A percentile compares a stretch with the other conserved stretches of the same genome.
These are phyloP conservation scores for Waltiozyma sp. DNA, from an alignment of 1,139 yeast species.

Conservation along the genomic window DNA sequence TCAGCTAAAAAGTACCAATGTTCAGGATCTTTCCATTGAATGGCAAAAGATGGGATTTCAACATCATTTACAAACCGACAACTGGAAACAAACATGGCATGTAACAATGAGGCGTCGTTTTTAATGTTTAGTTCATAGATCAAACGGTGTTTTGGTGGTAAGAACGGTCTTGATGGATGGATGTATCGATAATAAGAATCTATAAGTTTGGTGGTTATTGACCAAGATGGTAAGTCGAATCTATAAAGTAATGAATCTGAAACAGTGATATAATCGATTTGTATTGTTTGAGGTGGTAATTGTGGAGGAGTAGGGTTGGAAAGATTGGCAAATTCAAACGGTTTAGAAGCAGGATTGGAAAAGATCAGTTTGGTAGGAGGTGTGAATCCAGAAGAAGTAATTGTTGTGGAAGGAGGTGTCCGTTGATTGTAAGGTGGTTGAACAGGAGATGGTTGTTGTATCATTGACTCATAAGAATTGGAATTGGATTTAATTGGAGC, in stretches of 20 bases:
- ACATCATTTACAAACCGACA: constrained; percentile 24
- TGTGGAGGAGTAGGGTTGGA: no score
- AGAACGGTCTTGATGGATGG: constrained; percentile 34
- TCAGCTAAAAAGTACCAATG: constrained; percentile 31
- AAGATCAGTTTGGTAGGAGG: not conserved
- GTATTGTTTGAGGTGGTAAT: no score
- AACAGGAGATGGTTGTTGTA: no score
- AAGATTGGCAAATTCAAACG: not conserved
- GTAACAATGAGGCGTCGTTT: constrained; percentile 32
- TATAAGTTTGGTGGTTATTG: constrained; percentile 26
- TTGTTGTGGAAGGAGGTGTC: not conserved
- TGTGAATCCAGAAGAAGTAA: not conserved
- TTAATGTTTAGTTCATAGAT: constrained; percentile 24
- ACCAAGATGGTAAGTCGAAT: constrained; percentile 35
- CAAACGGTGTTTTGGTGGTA: constrained; percentile 32
- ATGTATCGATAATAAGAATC: constrained; percentile 38
- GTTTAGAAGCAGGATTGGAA: constrained; percentile 4
- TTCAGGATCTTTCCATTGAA: constrained; percentile 23
- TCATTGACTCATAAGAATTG: no score
- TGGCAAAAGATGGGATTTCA: constrained; percentile 19
- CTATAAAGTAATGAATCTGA: constrained; percentile 20
- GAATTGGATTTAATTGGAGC: no score
- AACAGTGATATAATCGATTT: constrained; percentile 10
- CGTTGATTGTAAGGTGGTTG: no score
- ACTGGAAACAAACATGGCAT: constrained; percentile 35